Percentiles rank a stretch among this genome's conserved stretches.
These are phyloP conservation scores for Chrysanthemum lavandulifolium DNA, from an alignment of 129 eudicot genomes.

Conservation along the genomic window DNA sequence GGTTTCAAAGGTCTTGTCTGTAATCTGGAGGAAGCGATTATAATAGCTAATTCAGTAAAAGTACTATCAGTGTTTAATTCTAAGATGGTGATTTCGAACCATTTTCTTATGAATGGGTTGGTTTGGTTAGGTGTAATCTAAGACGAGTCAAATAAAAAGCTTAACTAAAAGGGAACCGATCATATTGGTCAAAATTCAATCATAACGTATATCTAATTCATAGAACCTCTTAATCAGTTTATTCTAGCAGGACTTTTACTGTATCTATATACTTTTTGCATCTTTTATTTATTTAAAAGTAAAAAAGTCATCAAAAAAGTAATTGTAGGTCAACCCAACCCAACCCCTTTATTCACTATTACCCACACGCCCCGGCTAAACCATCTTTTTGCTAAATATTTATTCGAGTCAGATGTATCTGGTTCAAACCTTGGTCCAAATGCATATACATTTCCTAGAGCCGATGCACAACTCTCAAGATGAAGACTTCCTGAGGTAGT, in stretches of 20 bases:
- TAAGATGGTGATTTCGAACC: background rate
- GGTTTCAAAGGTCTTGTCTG: slow-evolving; percentile 44
- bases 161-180: background rate
- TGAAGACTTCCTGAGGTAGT: slow-evolving; percentile 72
- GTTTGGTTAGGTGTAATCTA: background rate
- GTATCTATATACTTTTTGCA: too few species aligned
- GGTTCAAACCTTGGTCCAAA: too few species aligned
- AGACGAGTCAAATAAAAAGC: background rate
- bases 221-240: background rate
- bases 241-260: too few species aligned
- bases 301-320: too few species aligned
- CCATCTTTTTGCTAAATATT: too few species aligned
- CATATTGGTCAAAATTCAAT: background rate
- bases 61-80: background rate
- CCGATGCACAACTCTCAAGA: slow-evolving; percentile 34
- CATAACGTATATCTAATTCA: background rate
- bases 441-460: too few species aligned
- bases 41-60: background rate
- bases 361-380: too few species aligned
- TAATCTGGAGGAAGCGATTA: slow-evolving; percentile 43
- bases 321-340: too few species aligned
- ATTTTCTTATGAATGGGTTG: background rate
- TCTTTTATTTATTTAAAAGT: too few species aligned
- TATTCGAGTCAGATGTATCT: too few species aligned
- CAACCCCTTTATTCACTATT: too few species aligned